Conservation (phyloP, 2,329 filamentous ascomycete genomes). For the Dactylonectria macrodidyma region DNA sequence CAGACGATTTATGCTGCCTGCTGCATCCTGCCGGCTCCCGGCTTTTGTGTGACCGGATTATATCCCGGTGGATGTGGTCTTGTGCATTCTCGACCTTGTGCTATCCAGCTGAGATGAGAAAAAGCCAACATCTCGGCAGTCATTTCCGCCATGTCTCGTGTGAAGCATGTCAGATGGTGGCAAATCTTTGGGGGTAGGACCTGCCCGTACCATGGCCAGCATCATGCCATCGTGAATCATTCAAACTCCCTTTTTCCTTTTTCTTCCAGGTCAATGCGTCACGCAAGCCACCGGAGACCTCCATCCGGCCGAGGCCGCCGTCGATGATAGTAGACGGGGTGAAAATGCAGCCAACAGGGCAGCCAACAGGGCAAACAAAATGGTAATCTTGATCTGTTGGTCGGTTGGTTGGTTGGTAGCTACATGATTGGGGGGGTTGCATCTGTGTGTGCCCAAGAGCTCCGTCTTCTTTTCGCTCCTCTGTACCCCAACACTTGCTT, state of each 20-base stretch:
- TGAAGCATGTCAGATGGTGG: constrained; percentile 10
- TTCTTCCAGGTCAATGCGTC: constrained; percentile 5
- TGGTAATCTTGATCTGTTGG: constrained; percentile 21
- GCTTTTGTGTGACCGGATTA: constrained; percentile 37
- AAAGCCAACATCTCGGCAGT: constrained; percentile 23
- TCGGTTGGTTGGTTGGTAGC: constrained; percentile 16
- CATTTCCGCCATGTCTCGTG: constrained; percentile 8
- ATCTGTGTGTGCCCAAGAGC: constrained; percentile 11
- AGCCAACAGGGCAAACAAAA: constrained; percentile 6
- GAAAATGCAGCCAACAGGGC: constrained; percentile 23
- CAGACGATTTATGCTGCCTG: neutral
- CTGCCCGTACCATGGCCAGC: constrained; percentile 7
- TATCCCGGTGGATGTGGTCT: constrained; percentile 35
- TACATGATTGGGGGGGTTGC: neutral
- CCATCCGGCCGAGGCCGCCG: constrained; percentile 30
- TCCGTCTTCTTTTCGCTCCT: constrained; percentile 2
- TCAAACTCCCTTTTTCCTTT: neutral
- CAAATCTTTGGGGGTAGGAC: constrained; percentile 14
- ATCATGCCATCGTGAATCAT: constrained; percentile 34
- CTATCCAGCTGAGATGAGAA: constrained; percentile 23
- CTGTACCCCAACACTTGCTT: neutral
- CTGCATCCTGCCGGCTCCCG: constrained; percentile 34
- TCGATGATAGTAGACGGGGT: neutral
- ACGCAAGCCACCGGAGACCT: constrained; percentile 20
- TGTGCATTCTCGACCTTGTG: constrained; percentile 21